Evolutionary conservation across 768 basidiomycete genomes (phyloP).

Genomic region (Leccinum subtestaceum): DNA sequence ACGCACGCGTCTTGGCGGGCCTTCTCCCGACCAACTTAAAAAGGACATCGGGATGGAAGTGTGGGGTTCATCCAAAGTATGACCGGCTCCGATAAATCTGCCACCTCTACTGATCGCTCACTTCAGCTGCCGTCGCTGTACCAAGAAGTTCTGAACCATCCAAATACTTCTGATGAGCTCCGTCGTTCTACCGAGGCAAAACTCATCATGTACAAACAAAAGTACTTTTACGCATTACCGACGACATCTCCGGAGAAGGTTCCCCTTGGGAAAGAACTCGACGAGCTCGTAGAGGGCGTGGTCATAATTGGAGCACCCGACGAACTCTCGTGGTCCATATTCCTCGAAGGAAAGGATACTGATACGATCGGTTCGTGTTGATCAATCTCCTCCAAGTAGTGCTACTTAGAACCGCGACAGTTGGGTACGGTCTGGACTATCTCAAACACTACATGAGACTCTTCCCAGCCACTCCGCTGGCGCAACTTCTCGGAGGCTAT

Average conservation of each 20-base stretch:
- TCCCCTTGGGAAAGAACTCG: constrained; percentile 56
- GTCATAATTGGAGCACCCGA: constrained; percentile 75
- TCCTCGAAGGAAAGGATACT: constrained; percentile 71
- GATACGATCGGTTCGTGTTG: constrained; percentile 59
- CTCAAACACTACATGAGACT: constrained; percentile 60
- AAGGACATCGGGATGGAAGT: constrained; percentile 69
- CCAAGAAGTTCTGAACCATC: constrained; percentile 78
- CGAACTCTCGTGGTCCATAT: constrained; percentile 78
- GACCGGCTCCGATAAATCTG: constrained; percentile 3
- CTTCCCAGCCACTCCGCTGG: constrained; percentile 59
- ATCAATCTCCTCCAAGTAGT: neutral
- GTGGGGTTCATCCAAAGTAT: constrained; percentile 58
- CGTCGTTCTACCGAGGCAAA: constrained; percentile 77
- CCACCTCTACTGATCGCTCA: constrained; percentile 10
- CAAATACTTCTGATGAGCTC: constrained; percentile 72
- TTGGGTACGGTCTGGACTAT: constrained; percentile 54
- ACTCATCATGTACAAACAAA: constrained; percentile 61
- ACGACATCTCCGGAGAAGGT: constrained; percentile 41
- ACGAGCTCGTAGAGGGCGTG: constrained; percentile 70
- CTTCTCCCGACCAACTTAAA: constrained; percentile 53
- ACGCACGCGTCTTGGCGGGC: constrained; percentile 70
- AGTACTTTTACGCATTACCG: constrained; percentile 61
- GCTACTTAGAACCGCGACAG: constrained; percentile 35
- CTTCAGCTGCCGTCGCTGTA: constrained; percentile 69
- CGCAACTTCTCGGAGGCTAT: constrained; percentile 63